phyloP scores from a whole-genome alignment of 2,329 filamentous ascomycete genomes.

The Cordyceps militaris region DNA sequence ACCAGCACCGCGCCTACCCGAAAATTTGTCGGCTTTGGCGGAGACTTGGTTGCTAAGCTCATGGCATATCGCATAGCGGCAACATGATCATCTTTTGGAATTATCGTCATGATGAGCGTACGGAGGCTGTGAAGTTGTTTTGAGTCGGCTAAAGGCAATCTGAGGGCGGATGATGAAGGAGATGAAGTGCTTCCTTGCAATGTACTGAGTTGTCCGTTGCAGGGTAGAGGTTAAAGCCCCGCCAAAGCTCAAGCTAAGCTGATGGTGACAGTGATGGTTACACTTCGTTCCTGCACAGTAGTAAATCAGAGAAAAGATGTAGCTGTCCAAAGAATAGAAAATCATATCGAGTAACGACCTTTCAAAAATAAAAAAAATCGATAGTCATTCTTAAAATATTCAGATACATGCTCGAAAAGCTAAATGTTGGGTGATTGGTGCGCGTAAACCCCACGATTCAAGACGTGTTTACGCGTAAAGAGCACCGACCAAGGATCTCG shows the following conservation, averaged over 20 bases:
- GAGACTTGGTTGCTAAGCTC: constrained; percentile 67
- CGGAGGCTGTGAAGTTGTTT: not conserved
- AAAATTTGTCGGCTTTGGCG: constrained; percentile 85
- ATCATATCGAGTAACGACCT: too few relatives aligned
- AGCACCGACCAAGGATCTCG: not conserved
- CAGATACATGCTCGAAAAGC: too few relatives aligned
- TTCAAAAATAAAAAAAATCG: too few relatives aligned
- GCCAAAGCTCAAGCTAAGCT: too few relatives aligned
- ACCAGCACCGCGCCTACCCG: constrained; percentile 89
- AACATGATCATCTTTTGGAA: constrained; percentile 34
- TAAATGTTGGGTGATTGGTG: not conserved
- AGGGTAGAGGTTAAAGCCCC: too few relatives aligned
- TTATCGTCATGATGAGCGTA: not conserved
- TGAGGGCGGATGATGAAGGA: not conserved
- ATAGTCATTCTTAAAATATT: too few relatives aligned
- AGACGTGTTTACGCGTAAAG: constrained; percentile 12
- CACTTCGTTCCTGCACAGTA: too few relatives aligned
- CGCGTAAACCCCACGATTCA: not conserved
- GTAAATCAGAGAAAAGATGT: too few relatives aligned
- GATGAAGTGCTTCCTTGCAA: not conserved
- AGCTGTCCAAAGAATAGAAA: too few relatives aligned
- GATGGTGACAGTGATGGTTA: too few relatives aligned
- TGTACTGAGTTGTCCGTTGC: too few relatives aligned
- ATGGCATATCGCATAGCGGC: constrained; percentile 64
- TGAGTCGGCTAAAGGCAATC: not conserved